Conservation (phyloP, 192 early-diverging fungal genomes). For the Backusella psychrophila region DNA sequence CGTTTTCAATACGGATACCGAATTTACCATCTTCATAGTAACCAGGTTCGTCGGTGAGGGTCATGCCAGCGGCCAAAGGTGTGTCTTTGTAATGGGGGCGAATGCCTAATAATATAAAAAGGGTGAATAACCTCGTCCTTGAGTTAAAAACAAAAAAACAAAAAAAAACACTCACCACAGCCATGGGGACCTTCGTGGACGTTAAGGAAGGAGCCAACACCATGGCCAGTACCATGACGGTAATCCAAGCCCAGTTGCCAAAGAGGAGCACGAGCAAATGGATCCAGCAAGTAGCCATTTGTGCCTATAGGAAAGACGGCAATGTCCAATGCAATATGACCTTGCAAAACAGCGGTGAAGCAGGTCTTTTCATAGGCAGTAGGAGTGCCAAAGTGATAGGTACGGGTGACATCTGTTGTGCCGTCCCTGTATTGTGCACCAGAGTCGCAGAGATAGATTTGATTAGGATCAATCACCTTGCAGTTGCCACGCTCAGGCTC, state of each 20-base stretch:
- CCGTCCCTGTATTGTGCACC: constrained; percentile 96
- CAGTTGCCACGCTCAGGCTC: constrained; percentile 80
- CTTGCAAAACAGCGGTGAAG: constrained; percentile 98
- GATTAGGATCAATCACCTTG: constrained; percentile 64
- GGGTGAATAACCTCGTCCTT: too few relatives aligned
- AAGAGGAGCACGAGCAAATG: constrained; percentile 77
- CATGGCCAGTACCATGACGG: constrained; percentile 97
- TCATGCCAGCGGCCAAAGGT: constrained; percentile 87
- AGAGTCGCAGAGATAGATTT: constrained; percentile 94
- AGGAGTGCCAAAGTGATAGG: constrained; percentile 87
- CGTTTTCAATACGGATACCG: constrained; percentile 96
- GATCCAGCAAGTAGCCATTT: constrained; percentile 81
- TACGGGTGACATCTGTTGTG: constrained; percentile 95
- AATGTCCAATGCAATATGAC: constrained; percentile 89
- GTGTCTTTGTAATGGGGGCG: constrained; percentile 69
- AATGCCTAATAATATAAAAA: constrained; percentile 25
- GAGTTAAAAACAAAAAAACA: too few relatives aligned
- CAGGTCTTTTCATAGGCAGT: constrained; percentile 81
- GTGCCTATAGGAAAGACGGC: constrained; percentile 88
- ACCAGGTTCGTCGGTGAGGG: constrained; percentile 94
- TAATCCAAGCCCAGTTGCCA: constrained; percentile 95
- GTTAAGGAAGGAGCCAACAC: constrained; percentile 93
- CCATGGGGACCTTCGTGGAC: constrained; percentile 96
- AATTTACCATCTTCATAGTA: constrained; percentile 95
- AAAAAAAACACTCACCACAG: constrained; percentile 47